Evolutionary conservation across 73 alveolate species (phyloP).

Genomic region (Tetrahymena elliotti): DNA sequence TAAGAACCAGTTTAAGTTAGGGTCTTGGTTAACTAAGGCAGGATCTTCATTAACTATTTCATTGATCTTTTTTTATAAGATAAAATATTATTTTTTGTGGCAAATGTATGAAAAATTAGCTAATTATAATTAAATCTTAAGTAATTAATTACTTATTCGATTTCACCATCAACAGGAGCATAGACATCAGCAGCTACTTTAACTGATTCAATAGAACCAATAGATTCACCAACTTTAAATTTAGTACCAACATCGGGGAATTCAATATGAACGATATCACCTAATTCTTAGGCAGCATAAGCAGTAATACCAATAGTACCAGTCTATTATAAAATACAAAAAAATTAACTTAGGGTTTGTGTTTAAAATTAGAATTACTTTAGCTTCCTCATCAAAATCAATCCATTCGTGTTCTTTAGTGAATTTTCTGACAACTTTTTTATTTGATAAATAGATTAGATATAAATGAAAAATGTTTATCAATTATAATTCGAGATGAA

Average conservation of each 20-base stretch:
- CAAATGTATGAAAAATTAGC: not conserved
- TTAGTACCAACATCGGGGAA: slow-evolving; percentile 47
- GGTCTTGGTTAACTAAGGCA: slow-evolving; percentile 46
- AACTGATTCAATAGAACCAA: slow-evolving; percentile 73
- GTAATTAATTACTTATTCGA: slow-evolving; percentile 28
- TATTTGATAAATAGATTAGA: not conserved
- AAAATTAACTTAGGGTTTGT: not conserved
- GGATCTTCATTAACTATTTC: slow-evolving; percentile 50
- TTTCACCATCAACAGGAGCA: slow-evolving; percentile 62
- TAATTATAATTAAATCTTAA: not conserved
- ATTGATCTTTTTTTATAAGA: slow-evolving; percentile 20
- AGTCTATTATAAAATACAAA: not conserved
- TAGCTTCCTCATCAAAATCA: slow-evolving; percentile 45
- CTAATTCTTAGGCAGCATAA: slow-evolving; percentile 66
- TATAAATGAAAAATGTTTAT: too few species aligned
- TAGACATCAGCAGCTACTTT: slow-evolving; percentile 73
- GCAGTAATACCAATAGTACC: slow-evolving; percentile 73
- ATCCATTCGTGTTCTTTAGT: slow-evolving; percentile 73
- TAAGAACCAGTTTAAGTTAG: slow-evolving; percentile 67
- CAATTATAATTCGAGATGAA: too few species aligned
- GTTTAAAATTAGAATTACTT: not conserved
- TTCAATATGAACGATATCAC: slow-evolving; percentile 73
- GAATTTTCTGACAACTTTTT: slow-evolving; percentile 34
- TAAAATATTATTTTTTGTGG: not conserved
- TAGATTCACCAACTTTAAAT: slow-evolving; percentile 46